Evolutionary conservation across 805 yeast genomes (phyloP), one percentile per base, ranked within the genome.

Genomic region (Pichia eremophila): DNA sequence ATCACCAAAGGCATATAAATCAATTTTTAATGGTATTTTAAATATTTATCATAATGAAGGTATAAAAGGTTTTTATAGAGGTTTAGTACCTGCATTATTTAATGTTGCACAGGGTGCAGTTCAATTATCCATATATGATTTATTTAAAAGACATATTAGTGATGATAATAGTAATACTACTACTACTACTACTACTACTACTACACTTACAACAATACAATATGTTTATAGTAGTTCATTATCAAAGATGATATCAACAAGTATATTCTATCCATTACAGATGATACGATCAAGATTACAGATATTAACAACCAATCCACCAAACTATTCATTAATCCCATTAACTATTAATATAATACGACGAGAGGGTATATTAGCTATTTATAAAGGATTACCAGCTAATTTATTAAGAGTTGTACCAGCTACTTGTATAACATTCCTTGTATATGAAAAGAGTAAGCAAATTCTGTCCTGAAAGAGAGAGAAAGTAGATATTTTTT

Each of bases 81-180:
- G 99, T 0, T 64, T 93, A 22, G 67, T 79, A 2, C 85, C 95
- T 1, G 65, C 95, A 5, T 58, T 90, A 39, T 68, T 91, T 43
- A 89, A 87, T 50, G 95, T 93, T 2, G 75, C 84, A 14, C 98
- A 93, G 61, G 95, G 95, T 8, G 88, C 95, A 3, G 63, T 93
- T 8, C 96, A 93, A 58, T 83, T 93, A 59, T 78, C 95, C 27
- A 67, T 89, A 27, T 93, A 93, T 59, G 97, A 91, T 58, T 75
- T 85, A 11, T 58, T 87, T 46, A 91, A 90, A 60, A 62, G 66
- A 45, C 58, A 59, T 32, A 48, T 56, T 49, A 51, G 46, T 41
- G 19, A 18, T 15, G 31, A 28, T 14, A 40, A 43, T 42, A 36
- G 43, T 43, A 22, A 53, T 40, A 43, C 50, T 15, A 58, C 63